phyloP scores from a whole-genome alignment of 2,329 filamentous ascomycete genomes.

The Anthostomella pinea region DNA sequence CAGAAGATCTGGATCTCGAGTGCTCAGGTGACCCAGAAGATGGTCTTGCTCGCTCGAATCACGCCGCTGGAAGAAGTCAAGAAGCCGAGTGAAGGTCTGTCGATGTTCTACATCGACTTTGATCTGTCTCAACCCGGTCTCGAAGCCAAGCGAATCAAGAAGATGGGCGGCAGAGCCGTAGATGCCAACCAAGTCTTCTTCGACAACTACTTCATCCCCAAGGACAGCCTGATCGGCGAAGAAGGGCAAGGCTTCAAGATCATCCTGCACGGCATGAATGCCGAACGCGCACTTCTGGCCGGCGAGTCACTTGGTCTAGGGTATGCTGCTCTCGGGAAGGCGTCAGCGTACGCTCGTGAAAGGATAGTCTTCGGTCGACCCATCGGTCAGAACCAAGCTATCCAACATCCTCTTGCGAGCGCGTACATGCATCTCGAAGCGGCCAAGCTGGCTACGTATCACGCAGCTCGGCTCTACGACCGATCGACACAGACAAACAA shows the following conservation, averaged over 20 bases:
- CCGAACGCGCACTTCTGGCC: constrained; percentile 71
- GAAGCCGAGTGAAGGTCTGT: constrained; percentile 73
- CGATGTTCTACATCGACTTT: constrained; percentile 77
- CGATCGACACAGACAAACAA: constrained; percentile 43
- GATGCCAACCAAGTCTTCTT: constrained; percentile 90
- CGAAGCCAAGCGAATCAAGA: constrained; percentile 72
- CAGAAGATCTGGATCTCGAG: constrained; percentile 92
- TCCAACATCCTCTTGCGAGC: constrained; percentile 64
- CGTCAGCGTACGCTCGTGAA: constrained; percentile 63
- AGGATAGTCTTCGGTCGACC: constrained; percentile 63
- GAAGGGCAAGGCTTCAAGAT: constrained; percentile 79
- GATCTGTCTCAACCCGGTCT: constrained; percentile 58
- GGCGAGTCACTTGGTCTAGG: constrained; percentile 79
- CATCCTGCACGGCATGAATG: constrained; percentile 77
- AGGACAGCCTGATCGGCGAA: constrained; percentile 62
- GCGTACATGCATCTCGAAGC: constrained; percentile 65
- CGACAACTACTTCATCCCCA: constrained; percentile 69
- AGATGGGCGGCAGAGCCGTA: constrained; percentile 81
- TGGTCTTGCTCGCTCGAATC: constrained; percentile 79
- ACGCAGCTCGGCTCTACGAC: constrained; percentile 60
- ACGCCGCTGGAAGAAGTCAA: constrained; percentile 63
- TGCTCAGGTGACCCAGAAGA: constrained; percentile 77
- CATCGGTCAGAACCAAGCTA: constrained; percentile 65
- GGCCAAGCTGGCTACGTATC: constrained; percentile 63
- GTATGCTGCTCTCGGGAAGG: constrained; percentile 65